phyloP scores from a whole-genome alignment of 768 basidiomycete genomes.

The Auriscalpium vulgare region DNA sequence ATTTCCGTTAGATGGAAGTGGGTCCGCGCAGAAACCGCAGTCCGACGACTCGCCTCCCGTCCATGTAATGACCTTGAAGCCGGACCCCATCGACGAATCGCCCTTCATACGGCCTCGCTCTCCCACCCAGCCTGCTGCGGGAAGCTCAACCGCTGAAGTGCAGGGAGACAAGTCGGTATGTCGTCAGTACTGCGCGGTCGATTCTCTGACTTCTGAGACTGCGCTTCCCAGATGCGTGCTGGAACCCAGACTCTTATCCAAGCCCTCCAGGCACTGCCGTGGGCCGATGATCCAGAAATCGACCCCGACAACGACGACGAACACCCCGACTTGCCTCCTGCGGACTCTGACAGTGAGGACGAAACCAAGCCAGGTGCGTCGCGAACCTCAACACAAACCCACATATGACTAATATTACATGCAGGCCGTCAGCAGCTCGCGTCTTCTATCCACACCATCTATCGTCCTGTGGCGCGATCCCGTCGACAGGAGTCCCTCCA shows the following conservation, averaged over 20 bases:
- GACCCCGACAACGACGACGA: constrained; percentile 69
- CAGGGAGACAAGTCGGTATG: constrained; percentile 67
- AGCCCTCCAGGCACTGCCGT: constrained; percentile 79
- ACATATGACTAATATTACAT: background rate
- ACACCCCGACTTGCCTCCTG: constrained; percentile 31
- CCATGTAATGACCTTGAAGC: background rate
- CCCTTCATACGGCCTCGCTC: constrained; percentile 72
- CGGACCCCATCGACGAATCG: constrained; percentile 37
- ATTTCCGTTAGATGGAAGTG: too few species aligned
- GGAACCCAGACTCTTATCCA: constrained; percentile 88
- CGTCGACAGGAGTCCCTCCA: constrained; percentile 31
- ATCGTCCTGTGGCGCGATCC: constrained; percentile 70
- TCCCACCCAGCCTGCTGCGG: constrained; percentile 38
- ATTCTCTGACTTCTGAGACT: constrained; percentile 3
- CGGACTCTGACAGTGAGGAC: constrained; percentile 59
- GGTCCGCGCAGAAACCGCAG: background rate
- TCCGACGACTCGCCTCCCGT: background rate
- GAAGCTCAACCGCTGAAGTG: constrained; percentile 45
- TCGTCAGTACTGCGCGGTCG: constrained; percentile 3
- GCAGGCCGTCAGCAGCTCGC: constrained; percentile 43
- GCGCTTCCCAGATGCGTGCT: constrained; percentile 59
- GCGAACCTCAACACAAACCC: background rate
- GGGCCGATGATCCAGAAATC: constrained; percentile 61
- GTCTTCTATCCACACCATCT: constrained; percentile 84
- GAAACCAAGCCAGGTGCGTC: constrained; percentile 35